Evolutionary conservation across 2,329 filamentous ascomycete genomes (phyloP).

Genomic region (Myriosclerotinia curreyana): DNA sequence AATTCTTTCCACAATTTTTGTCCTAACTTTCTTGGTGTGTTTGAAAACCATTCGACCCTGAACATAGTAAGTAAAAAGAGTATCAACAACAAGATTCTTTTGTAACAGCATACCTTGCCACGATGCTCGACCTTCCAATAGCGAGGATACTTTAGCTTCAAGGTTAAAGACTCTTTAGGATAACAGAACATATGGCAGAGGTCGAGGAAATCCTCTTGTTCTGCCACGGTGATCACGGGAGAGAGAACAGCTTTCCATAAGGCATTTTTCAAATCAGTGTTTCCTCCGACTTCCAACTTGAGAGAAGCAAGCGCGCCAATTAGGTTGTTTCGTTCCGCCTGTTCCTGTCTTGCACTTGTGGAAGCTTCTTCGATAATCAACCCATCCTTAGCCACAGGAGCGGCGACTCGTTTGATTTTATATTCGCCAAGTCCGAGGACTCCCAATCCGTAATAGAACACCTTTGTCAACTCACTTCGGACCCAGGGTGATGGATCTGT

Average conservation of each 20-base stretch:
- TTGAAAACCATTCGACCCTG: conserved; percentile 37
- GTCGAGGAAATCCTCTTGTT: conserved; percentile 51
- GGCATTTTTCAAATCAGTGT: conserved; percentile 45
- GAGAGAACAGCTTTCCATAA: conserved; percentile 52
- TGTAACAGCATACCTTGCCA: conserved; percentile 40
- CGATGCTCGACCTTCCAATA: conserved; percentile 45
- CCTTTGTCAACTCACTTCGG: conserved; percentile 57
- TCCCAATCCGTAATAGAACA: conserved; percentile 58
- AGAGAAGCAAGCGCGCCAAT: conserved; percentile 48
- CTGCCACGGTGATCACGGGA: conserved; percentile 46
- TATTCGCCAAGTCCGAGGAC: conserved; percentile 63
- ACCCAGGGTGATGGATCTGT: conserved; percentile 63
- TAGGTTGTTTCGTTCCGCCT: conserved; percentile 50
- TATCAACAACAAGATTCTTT: not conserved
- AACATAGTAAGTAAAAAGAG: conserved; percentile 18
- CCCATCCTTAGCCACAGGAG: conserved; percentile 25
- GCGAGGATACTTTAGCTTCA: conserved; percentile 49
- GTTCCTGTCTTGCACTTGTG: conserved; percentile 47
- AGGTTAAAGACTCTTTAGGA: conserved; percentile 46
- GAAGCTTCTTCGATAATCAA: conserved; percentile 48
- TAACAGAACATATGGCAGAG: conserved; percentile 52
- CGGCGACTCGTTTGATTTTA: conserved; percentile 32
- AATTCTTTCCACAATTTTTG: conserved; percentile 20
- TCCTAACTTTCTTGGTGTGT: conserved; percentile 35
- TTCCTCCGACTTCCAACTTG: conserved; percentile 47